Evolutionary conservation across 345 rosid genomes (phyloP).

Genomic region (Populus euphratica): DNA sequence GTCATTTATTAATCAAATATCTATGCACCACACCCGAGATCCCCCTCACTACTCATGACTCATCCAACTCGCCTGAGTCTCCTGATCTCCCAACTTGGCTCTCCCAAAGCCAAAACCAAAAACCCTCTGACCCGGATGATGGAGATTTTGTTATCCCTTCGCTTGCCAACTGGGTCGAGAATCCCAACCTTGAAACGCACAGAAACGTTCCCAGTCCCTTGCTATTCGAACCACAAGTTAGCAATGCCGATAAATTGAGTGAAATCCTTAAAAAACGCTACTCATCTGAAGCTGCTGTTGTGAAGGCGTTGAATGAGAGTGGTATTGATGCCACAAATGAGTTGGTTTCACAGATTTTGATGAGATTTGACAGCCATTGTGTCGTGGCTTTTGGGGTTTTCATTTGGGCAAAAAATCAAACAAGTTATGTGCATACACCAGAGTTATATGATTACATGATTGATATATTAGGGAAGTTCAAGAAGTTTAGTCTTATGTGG

Average conservation of each 20-base stretch:
- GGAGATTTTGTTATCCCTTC: slow-evolving; percentile 82
- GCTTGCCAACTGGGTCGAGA: slow-evolving; percentile 55
- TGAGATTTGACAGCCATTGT: slow-evolving; percentile 62
- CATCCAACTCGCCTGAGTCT: slow-evolving; percentile 39
- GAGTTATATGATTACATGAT: slow-evolving; percentile 54
- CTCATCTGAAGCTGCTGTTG: slow-evolving; percentile 34
- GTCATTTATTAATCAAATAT: neutral
- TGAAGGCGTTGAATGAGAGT: slow-evolving; percentile 36
- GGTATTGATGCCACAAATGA: slow-evolving; percentile 33
- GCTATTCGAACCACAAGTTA: slow-evolving; percentile 17
- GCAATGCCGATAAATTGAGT: slow-evolving; percentile 47
- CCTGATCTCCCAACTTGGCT: slow-evolving; percentile 74
- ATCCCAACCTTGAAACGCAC: slow-evolving; percentile 15
- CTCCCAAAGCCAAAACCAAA: slow-evolving; percentile 24
- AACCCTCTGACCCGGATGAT: slow-evolving; percentile 22
- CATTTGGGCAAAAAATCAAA: slow-evolving; percentile 75
- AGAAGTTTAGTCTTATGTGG: slow-evolving; percentile 60
- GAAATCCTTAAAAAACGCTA: slow-evolving; percentile 41
- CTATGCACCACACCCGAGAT: slow-evolving; percentile 21
- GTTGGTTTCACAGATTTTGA: slow-evolving; percentile 52
- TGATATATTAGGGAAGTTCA: slow-evolving; percentile 59
- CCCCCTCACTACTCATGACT: slow-evolving; percentile 9
- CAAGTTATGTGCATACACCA: slow-evolving; percentile 52
- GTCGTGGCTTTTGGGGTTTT: slow-evolving; percentile 57
- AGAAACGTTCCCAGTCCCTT: slow-evolving; percentile 9